Percentiles rank a stretch among this genome's conserved stretches.
Evolutionary conservation across 2,329 filamentous ascomycete genomes (phyloP).

Genomic region (Aspergillus hiratsukae): DNA sequence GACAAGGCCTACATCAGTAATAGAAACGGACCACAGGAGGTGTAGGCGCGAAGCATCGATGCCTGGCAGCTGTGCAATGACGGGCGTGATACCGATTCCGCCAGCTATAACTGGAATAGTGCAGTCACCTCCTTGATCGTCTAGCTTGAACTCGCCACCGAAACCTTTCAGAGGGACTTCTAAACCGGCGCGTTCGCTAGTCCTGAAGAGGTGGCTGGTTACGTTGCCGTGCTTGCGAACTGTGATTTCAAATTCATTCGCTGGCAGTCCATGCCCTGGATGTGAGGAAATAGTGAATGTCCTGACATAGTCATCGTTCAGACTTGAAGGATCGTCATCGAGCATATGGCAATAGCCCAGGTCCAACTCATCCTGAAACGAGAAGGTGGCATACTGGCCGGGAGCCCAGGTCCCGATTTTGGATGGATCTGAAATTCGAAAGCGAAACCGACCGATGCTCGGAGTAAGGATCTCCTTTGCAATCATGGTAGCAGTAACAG

Average conservation of each 20-base stretch:
- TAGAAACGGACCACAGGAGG: constrained; percentile 65
- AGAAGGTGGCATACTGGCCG: constrained; percentile 74
- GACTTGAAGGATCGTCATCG: constrained; percentile 69
- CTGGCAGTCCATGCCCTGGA: constrained; percentile 37
- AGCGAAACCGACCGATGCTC: constrained; percentile 62
- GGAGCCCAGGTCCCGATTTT: constrained; percentile 52
- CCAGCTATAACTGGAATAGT: constrained; percentile 64
- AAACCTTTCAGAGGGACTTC: constrained; percentile 69
- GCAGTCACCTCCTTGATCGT: constrained; percentile 23
- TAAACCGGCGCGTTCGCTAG: constrained; percentile 50
- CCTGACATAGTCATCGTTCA: constrained; percentile 80
- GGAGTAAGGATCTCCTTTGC: constrained; percentile 60
- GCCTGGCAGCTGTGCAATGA: constrained; percentile 63
- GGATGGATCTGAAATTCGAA: constrained; percentile 42
- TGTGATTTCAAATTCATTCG: constrained; percentile 65
- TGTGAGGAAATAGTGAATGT: constrained; percentile 75
- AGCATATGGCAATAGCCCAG: constrained; percentile 78
- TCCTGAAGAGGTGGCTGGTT: constrained; percentile 61
- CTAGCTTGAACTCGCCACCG: constrained; percentile 59
- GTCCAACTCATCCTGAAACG: constrained; percentile 65
- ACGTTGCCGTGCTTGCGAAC: constrained; percentile 64
- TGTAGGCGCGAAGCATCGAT: constrained; percentile 47
- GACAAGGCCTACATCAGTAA: constrained; percentile 60
- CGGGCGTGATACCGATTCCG: constrained; percentile 78
- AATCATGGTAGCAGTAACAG: constrained; percentile 52